Conservation (phyloP, 75 land plant species). For the Pinus tabuliformis region DNA sequence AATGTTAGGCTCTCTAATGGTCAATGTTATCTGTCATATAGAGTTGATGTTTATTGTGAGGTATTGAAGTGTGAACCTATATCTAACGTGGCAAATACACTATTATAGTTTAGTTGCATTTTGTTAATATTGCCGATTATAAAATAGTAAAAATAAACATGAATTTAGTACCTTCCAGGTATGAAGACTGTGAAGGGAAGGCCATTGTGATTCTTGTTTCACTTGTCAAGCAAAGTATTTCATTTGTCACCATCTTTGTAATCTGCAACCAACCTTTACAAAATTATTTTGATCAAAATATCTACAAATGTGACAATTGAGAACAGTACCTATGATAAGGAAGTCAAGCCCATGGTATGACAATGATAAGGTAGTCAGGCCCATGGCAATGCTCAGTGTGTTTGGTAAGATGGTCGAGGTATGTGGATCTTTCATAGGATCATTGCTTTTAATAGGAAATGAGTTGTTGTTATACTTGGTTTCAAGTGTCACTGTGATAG, state of each 20-base stretch:
- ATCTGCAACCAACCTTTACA: slow-evolving; percentile 24
- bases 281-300: neutral
- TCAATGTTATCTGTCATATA: no score
- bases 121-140: neutral
- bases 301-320: slow-evolving; percentile 40
- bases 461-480: neutral
- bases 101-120: neutral
- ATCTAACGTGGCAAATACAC: no score
- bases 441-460: no score
- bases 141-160: neutral
- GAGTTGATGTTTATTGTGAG: no score
- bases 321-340: slow-evolving; percentile 42
- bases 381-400: slow-evolving; percentile 51
- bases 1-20: no score
- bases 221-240: slow-evolving; percentile 12
- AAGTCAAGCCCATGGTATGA: slow-evolving; percentile 49
- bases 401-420: slow-evolving; percentile 61
- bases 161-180: slow-evolving; percentile 17
- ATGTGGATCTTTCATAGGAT: neutral
- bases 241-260: slow-evolving; percentile 58
- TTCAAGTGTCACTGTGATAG: neutral
- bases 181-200: slow-evolving; percentile 45
- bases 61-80: no score
- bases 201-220: slow-evolving; percentile 11
- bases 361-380: slow-evolving; percentile 42